Base-by-base conservation (phyloP, 495 filamentous ascomycete genomes). In the Letharia lupina region DNA sequence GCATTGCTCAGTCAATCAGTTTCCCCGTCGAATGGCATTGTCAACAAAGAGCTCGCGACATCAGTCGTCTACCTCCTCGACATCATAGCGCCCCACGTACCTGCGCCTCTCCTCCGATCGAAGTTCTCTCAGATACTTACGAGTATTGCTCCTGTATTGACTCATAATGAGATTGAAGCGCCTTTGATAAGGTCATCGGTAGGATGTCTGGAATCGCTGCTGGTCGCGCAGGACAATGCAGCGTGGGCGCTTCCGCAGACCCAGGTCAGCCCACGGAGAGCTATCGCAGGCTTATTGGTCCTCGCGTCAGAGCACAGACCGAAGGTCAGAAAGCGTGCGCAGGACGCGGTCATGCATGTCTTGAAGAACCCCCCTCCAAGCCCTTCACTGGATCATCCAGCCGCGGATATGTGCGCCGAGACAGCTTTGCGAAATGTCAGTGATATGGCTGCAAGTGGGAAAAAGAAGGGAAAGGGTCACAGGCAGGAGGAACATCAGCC, bases 1-100 rank as follows among this genome's bases (percentile, higher is more conserved):
- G 91, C 93, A 44, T 81, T 98, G 8, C 84, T 98, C 18, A 85
- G 84, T 63, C 89, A 93, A 76, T 85, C 89, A 2, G 80, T 89
- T 23, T 86, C 84, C 23, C 76, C 81, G 50, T 75, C 80, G 6
- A 77, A 81, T 64, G 84, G 84, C 48, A 82, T 86, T 41, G 77
- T 88, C 62, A 95, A 96, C 76, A 93, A 91, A 75, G 89, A 94
- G 60, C 78, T 95, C 48, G 89, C 89, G 33, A 86, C 87, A 31
- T 91, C 94, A 18, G 89, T 96, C 67, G 90, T 98, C 64, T 98
- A 98, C 76, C 86, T 98, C 20, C 91, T 98, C 79, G 94, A 98
- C 75, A 78, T 93, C 68, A 86, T 95, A 68, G 90, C 91, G 18
- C 87, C 86, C 67, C 89, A 86, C 73, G 86, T 91, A 62, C 93